Evolutionary conservation across 2,329 filamentous ascomycete genomes (phyloP).

Genomic region (Aspergillus phoenicis): DNA sequence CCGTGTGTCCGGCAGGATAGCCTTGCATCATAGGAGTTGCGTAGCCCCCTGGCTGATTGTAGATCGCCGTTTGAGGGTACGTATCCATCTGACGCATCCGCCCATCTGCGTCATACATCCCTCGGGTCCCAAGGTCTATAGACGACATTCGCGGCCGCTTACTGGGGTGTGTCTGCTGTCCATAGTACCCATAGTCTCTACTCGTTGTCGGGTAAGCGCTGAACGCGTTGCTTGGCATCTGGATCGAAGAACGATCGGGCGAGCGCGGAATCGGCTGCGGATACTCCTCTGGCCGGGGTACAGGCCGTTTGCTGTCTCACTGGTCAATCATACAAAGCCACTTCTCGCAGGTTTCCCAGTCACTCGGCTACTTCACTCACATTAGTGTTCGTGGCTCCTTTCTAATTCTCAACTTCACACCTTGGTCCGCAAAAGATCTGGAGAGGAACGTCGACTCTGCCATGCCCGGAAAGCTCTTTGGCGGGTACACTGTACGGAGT

Average conservation of each 20-base stretch:
- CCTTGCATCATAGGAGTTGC: conserved; percentile 38
- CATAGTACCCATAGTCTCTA: conserved; percentile 41
- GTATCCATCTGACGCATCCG: conserved; percentile 43
- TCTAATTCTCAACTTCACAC: conserved; percentile 76
- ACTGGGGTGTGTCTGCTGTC: conserved; percentile 28
- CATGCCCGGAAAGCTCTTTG: conserved; percentile 78
- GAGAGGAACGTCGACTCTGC: conserved; percentile 80
- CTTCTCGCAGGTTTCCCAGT: neutral
- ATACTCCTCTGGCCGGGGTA: conserved; percentile 43
- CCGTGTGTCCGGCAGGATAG: conserved; percentile 38
- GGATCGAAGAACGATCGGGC: conserved; percentile 41
- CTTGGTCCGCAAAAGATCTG: conserved; percentile 81
- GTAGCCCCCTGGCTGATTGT: conserved; percentile 37
- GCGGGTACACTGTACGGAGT: conserved; percentile 39
- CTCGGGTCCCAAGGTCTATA: conserved; percentile 39
- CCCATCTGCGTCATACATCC: conserved; percentile 40
- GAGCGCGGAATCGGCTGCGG: conserved; percentile 40
- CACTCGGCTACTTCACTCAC: conserved; percentile 30
- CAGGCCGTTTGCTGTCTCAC: conserved; percentile 41
- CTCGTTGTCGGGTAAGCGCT: conserved; percentile 33
- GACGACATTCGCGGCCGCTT: conserved; percentile 44
- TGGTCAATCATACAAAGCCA: conserved; percentile 17
- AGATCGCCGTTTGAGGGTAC: conserved; percentile 40
- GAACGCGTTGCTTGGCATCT: conserved; percentile 37
- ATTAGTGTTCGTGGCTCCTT: conserved; percentile 73